Conservation (phyloP, 2,329 filamentous ascomycete genomes). For the Fusarium camptoceras region DNA sequence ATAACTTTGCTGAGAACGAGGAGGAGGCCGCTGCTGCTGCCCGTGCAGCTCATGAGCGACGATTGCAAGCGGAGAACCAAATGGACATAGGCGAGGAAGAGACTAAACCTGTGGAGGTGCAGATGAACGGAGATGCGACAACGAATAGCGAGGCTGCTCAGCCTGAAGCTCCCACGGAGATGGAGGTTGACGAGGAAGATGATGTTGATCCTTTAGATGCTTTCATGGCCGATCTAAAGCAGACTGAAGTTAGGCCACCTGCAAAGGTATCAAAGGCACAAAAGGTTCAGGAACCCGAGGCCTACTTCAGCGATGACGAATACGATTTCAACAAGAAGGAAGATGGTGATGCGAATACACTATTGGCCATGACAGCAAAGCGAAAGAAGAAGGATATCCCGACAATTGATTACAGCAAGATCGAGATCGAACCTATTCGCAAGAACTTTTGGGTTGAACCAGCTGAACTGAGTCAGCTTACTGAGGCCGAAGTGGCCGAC, state of each 20-base stretch:
- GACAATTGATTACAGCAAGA: constrained; percentile 84
- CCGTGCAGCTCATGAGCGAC: constrained; percentile 85
- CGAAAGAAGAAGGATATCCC: constrained; percentile 98
- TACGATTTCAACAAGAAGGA: constrained; percentile 65
- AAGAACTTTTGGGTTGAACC: constrained; percentile 97
- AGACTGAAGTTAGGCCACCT: constrained; percentile 63
- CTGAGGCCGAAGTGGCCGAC: constrained; percentile 83
- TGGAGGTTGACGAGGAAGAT: constrained; percentile 71
- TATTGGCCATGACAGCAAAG: constrained; percentile 68
- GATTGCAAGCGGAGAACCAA: constrained; percentile 65
- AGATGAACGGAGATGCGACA: constrained; percentile 47
- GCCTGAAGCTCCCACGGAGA: constrained; percentile 54
- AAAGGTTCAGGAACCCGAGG: constrained; percentile 77
- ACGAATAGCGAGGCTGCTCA: constrained; percentile 43
- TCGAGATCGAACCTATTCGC: constrained; percentile 85
- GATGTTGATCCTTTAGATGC: constrained; percentile 92
- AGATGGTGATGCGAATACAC: constrained; percentile 59
- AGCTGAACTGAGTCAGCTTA: constrained; percentile 83
- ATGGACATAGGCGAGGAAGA: constrained; percentile 57
- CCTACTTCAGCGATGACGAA: constrained; percentile 91
- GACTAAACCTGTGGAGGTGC: constrained; percentile 41
- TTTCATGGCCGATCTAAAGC: constrained; percentile 84
- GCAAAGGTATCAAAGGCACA: constrained; percentile 53
- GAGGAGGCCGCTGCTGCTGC: constrained; percentile 89
- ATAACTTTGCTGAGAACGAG: constrained; percentile 83